Conservation (phyloP, 2,329 filamentous ascomycete genomes). For the Penicillium sclerotigenum region DNA sequence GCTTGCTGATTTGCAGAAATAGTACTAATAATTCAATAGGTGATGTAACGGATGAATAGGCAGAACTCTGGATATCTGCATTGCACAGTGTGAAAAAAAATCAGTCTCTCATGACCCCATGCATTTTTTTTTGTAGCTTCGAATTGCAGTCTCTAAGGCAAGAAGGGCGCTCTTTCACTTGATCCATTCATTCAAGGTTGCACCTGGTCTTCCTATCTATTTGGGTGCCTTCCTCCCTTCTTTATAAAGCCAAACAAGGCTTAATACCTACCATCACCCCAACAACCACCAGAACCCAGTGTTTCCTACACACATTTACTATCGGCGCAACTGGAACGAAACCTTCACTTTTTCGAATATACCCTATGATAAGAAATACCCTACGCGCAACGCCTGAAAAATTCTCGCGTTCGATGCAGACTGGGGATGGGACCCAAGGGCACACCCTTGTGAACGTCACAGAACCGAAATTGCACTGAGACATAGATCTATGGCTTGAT, state of each 20-base stretch:
- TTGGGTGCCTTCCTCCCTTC: neutral
- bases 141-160: neutral
- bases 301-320: neutral
- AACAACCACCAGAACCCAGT: neutral
- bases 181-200: neutral
- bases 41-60: constrained; percentile 28
- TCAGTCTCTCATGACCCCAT: neutral
- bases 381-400: neutral
- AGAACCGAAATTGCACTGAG: neutral
- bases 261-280: neutral
- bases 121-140: neutral
- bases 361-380: neutral
- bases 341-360: neutral
- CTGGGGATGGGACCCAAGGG: neutral
- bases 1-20: neutral
- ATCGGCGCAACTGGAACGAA: neutral
- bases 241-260: neutral
- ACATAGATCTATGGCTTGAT: neutral
- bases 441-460: no score
- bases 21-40: constrained; percentile 20
- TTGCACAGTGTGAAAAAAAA: neutral
- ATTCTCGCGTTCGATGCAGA: neutral
- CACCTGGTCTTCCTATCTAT: neutral
- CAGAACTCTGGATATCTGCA: neutral
- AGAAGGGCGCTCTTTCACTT: neutral